Evolutionary conservation across 164 flowering plant species (phyloP).

Genomic region (Macadamia tetraphylla): DNA sequence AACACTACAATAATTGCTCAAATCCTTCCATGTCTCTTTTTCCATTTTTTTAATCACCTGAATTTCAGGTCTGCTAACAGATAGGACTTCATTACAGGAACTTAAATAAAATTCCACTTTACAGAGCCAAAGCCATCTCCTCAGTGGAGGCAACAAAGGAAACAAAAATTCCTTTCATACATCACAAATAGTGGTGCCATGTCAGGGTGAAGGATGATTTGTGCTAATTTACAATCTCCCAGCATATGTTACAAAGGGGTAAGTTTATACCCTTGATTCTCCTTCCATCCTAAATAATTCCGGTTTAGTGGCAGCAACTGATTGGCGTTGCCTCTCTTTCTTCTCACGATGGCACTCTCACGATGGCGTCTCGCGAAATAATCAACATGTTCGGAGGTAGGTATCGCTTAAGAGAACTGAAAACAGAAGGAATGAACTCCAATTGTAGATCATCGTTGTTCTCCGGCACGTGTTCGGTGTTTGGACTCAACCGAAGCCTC

Average conservation of each 20-base stretch:
- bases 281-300: conserved; percentile 49
- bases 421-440: too few relatives aligned
- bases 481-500: too few relatives aligned
- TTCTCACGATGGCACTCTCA: conserved; percentile 80
- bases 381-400: too few relatives aligned
- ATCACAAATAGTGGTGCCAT: conserved; percentile 3
- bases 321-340: conserved; percentile 54
- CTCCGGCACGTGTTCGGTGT: too few relatives aligned
- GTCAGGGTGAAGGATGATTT: conserved; percentile 4
- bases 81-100: background rate
- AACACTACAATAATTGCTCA: too few relatives aligned
- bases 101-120: conserved; percentile 4
- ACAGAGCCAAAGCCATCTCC: background rate
- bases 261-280: conserved; percentile 27
- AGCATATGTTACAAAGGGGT: conserved; percentile 7
- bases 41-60: too few relatives aligned
- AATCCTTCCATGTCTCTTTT: too few relatives aligned
- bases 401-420: too few relatives aligned
- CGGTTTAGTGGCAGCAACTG: conserved; percentile 61
- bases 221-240: conserved; percentile 28
- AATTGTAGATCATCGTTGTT: too few relatives aligned
- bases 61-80: background rate
- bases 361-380: too few relatives aligned
- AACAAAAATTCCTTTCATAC: background rate
- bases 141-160: background rate